These are phyloP conservation scores for Eucalyptus pauciflora DNA, from an alignment of 345 rosid genomes.

Conservation along the genomic window DNA sequence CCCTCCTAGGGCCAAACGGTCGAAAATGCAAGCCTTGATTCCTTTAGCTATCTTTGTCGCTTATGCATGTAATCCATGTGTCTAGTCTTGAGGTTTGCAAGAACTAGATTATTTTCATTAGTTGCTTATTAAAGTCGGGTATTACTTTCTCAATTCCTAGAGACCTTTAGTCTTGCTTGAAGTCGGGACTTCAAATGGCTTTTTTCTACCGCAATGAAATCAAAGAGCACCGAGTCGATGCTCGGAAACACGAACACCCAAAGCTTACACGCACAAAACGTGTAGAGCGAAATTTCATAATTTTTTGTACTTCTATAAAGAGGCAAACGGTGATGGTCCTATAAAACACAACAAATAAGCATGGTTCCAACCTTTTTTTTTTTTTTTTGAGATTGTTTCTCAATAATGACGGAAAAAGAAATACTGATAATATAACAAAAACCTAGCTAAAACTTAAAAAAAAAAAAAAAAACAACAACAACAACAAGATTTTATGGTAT, in stretches of 20 bases:
- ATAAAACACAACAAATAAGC: background rate
- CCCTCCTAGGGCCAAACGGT: background rate
- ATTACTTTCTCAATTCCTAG: too few relatives aligned
- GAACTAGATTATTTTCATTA: too few relatives aligned
- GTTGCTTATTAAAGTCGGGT: too few relatives aligned
- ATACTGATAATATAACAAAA: background rate
- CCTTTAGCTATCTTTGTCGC: background rate
- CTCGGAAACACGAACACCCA: too few relatives aligned
- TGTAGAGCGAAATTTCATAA: background rate
- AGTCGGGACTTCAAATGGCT: too few relatives aligned
- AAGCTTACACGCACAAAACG: too few relatives aligned
- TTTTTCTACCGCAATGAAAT: too few relatives aligned
- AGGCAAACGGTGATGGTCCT: background rate
- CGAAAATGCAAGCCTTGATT: background rate
- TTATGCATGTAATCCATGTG: background rate
- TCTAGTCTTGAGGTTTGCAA: background rate
- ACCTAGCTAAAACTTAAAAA: background rate
- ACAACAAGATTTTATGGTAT: too few relatives aligned
- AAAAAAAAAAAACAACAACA: too few relatives aligned
- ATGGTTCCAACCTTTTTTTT: background rate
- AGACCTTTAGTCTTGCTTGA: too few relatives aligned
- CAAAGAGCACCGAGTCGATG: too few relatives aligned
- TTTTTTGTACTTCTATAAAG: background rate
- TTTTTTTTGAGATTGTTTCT: too few relatives aligned
- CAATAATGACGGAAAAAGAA: background rate